Conservation (phyloP, 371 early-diverging fungal genomes). For the Gilbertella persicaria region DNA sequence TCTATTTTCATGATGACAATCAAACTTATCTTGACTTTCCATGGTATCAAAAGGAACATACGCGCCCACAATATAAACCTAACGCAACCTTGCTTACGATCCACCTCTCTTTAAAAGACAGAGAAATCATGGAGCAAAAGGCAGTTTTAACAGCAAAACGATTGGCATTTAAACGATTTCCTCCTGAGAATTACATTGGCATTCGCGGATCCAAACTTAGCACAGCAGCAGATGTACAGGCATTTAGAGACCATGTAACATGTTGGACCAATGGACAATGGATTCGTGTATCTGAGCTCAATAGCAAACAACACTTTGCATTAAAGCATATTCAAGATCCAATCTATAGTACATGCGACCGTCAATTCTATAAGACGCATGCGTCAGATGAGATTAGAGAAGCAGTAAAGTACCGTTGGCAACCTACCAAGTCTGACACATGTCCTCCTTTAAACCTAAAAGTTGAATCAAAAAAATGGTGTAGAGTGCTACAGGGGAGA, state of each 20-base stretch:
- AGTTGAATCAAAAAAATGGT: slow-evolving; percentile 32
- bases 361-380: slow-evolving; percentile 27
- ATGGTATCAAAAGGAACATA: slow-evolving; percentile 25
- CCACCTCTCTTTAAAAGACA: slow-evolving; percentile 13
- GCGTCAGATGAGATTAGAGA: slow-evolving; percentile 21
- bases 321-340: slow-evolving; percentile 50
- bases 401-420: slow-evolving; percentile 35
- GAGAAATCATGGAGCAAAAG: slow-evolving; percentile 16
- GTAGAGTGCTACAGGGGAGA: slow-evolving; percentile 34
- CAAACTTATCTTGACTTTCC: slow-evolving; percentile 15
- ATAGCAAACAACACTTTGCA: not conserved
- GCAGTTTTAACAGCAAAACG: slow-evolving; percentile 22
- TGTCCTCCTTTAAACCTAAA: slow-evolving; percentile 14
- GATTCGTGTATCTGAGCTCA: slow-evolving; percentile 16
- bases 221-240: slow-evolving; percentile 7
- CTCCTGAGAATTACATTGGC: slow-evolving; percentile 9
- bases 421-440: not conserved
- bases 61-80: slow-evolving; percentile 17
- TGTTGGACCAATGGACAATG: slow-evolving; percentile 36
- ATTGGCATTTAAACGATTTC: slow-evolving; percentile 6
- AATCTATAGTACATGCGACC: slow-evolving; percentile 40
- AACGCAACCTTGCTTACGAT: slow-evolving; percentile 7
- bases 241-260: slow-evolving; percentile 17
- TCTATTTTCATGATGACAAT: not conserved
- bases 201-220: slow-evolving; percentile 25